Conservation (phyloP, 2,329 filamentous ascomycete species). For the Graphiopsis chlorocephala region DNA sequence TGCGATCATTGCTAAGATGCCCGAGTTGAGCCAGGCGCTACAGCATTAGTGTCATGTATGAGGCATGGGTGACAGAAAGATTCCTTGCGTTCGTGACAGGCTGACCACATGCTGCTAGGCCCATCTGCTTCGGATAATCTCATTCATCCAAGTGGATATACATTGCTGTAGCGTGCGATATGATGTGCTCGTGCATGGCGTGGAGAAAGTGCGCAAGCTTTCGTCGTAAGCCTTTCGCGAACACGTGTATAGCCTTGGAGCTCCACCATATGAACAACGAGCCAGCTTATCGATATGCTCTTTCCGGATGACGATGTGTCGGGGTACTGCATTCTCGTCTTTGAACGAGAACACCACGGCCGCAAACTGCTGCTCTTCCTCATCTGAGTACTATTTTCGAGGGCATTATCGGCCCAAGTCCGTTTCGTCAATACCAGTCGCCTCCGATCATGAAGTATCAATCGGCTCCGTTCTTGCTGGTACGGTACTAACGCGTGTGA, state of each 20-base stretch:
- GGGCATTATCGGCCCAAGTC: not conserved
- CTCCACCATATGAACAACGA: not conserved
- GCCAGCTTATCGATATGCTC: not conserved
- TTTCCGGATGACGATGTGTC: not conserved
- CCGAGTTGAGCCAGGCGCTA: not conserved
- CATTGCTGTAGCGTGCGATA: not conserved
- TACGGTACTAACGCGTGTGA: not conserved
- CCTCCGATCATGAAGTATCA: not conserved
- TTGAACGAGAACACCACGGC: not conserved
- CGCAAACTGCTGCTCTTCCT: not conserved
- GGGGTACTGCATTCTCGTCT: not conserved
- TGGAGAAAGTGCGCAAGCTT: not conserved
- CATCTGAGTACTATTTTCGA: too few species aligned
- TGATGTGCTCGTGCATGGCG: not conserved
- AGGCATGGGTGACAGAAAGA: too few species aligned
- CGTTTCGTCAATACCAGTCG: not conserved
- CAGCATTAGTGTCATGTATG: too few species aligned
- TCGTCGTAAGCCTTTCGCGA: not conserved
- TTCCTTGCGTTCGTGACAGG: not conserved
- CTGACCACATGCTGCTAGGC: not conserved
- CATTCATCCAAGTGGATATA: not conserved
- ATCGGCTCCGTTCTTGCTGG: not conserved
- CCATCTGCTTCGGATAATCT: not conserved
- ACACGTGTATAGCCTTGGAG: not conserved
- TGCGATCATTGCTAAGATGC: not conserved